Evolutionary conservation across 2,329 filamentous ascomycete species (phyloP), one percentile per base, ranked within the genome.

Genomic region (Huntiella savannae): DNA sequence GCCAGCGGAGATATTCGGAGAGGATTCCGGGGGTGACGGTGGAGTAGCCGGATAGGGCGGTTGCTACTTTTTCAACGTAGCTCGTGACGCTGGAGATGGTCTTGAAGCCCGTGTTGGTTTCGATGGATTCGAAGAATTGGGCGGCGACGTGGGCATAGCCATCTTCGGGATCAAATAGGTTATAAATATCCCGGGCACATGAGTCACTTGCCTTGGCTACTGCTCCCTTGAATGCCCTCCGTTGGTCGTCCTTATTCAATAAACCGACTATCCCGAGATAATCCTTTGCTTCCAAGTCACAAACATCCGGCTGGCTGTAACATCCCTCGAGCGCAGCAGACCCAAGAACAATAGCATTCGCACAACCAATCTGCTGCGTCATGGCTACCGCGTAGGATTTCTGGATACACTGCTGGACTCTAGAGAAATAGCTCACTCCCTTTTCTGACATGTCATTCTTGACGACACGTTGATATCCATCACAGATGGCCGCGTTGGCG

Each of bases 201-300:
- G 19, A 33, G 19, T 10, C 12, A 11, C 32, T 34, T 3, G 39
- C 40, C 35, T 39, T 36, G 36, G 35, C 13, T 19, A 40, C 16
- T 16, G 48, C 44, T 28, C 37, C 28, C 11, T 45, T 35, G 16
- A 49, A 49, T n/a, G 41, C 36, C 7, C 35, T 40, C 33, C 44
- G 44, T 19, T 43, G 48, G 13, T 49, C 44, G n/a, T 49, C 43
- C 7, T 38, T 43, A 6, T 15, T 33, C 15, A 49, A 33, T 8
- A 49, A 35, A 10, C 43, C 44, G 3, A 49, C 33, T 35, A 49
- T 49, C 16, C 43, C 12, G 4, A 38, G 11, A 36, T 49, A 49
- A 33, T 46, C 43, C n/a, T 11, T 33, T n/a, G 39, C n/a, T 11
- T 35, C 33, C 11, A 49, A 32, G 11, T 46, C 43, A 33, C 48